Base-by-base conservation (phyloP, 2,329 filamentous ascomycete species). In the Fusarium pseudograminearum region DNA sequence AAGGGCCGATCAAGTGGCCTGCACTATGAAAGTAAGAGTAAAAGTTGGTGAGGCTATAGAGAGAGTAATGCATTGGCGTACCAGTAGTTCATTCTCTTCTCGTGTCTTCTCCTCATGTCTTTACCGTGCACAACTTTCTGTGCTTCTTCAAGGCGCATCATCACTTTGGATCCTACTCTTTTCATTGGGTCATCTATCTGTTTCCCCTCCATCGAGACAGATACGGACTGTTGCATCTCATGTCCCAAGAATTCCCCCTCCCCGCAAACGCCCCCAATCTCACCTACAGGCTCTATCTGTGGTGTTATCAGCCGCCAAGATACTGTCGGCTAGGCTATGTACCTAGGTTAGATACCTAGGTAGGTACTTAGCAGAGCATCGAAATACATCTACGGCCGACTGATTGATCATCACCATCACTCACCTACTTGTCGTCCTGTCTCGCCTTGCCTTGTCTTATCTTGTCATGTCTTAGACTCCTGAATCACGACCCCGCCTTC, bases 211-310 rank as follows among this genome's bases (percentile, higher is more conserved):
- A 45, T 57, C 46, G 26, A 45, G 46, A 57, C 66, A 52, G 45
- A 70, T 63, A 70, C 57, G 48, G 67, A 46, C 52, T 63, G 61
- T 47, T 70, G 66, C 67, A 69, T 57, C 53, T 42, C 30, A 46
- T 41, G 22, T 48, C 70, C 50, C 67, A 63, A 69, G 62, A 57
- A 63, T 59, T 52, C 22, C 31, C 42, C 42, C 53, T 12, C 48
- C 57, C 61, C 59, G 45, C 67, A 69, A 70, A 69, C 51, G 33
- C 54, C 53, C 63, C 61, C 67, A 67, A 70, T 70, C 67, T 70
- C 57, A 67, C 57, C 38, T 18, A 16, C 40, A 42, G 40, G 41
- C 9, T 61, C 48, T 56, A 47, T 60, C 55, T 48, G 48, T 61
- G 28, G 44, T 42, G 41, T 57, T 61, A 66, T 55, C 63, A 51